These are phyloP conservation scores for Malus sylvestris DNA, from an alignment of 306 rosid species.

Conservation along the genomic window DNA sequence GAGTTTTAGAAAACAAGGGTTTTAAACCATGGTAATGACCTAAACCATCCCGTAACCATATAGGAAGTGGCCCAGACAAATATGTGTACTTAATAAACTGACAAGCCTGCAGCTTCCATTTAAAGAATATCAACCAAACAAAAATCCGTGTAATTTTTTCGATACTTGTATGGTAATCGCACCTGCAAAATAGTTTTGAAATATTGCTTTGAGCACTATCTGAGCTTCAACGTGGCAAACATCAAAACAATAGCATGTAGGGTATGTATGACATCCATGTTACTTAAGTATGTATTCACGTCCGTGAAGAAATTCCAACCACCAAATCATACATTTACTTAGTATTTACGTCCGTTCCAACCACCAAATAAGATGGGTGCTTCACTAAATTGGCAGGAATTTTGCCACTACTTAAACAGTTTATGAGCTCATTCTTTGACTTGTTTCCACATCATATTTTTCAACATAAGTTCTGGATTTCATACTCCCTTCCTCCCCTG, in stretches of 20 bases:
- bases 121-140: not conserved
- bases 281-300: not conserved
- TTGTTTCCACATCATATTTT: not conserved
- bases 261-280: not conserved
- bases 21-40: not conserved
- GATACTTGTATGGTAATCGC: not conserved
- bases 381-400: not conserved
- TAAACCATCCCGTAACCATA: not conserved
- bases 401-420: not conserved
- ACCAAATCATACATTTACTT: not conserved
- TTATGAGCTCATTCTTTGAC: not conserved
- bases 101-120: not conserved
- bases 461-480: not conserved
- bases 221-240: not conserved
- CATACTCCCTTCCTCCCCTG: not conserved
- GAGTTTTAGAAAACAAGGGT: not conserved
- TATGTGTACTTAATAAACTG: not conserved
- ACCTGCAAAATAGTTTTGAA: not conserved
- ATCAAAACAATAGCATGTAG: not conserved
- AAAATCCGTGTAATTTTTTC: not conserved
- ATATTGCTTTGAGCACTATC: not conserved
- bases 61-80: not conserved
- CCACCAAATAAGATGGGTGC: not conserved
- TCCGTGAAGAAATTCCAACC: not conserved
- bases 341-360: not conserved